phyloP scores from a whole-genome alignment of 306 rosid genomes.

The Rosa lucieae region DNA sequence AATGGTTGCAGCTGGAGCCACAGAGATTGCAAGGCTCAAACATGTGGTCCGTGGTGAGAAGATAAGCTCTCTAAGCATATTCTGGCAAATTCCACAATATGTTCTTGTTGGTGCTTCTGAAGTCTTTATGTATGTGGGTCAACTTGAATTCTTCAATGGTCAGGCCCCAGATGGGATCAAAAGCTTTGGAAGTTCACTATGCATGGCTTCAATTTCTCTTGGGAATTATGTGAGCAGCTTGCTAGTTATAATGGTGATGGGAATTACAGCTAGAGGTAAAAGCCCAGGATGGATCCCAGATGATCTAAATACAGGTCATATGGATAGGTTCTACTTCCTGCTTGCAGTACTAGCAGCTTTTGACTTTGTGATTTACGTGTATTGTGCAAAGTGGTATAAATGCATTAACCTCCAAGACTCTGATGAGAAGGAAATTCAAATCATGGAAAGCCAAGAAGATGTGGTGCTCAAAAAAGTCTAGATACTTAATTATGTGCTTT shows the following conservation, averaged over 20 bases:
- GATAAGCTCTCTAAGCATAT: slow-evolving; percentile 58
- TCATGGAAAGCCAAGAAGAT: not conserved
- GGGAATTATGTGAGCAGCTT: slow-evolving; percentile 65
- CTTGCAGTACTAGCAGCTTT: slow-evolving; percentile 50
- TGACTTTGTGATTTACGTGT: slow-evolving; percentile 51
- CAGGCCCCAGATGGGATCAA: slow-evolving; percentile 77
- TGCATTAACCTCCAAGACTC: slow-evolving; percentile 24
- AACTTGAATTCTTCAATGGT: slow-evolving; percentile 69
- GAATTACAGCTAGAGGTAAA: slow-evolving; percentile 40
- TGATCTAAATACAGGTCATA: slow-evolving; percentile 56
- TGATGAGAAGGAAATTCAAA: slow-evolving; percentile 5
- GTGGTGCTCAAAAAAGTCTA: not conserved
- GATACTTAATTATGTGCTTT: not conserved
- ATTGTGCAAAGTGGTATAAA: slow-evolving; percentile 56
- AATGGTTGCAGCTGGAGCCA: slow-evolving; percentile 66
- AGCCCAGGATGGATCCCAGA: slow-evolving; percentile 70
- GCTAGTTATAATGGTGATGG: slow-evolving; percentile 55
- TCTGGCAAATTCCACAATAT: slow-evolving; percentile 78
- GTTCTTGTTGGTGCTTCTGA: slow-evolving; percentile 69
- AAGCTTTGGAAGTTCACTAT: slow-evolving; percentile 73
- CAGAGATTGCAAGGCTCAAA: slow-evolving; percentile 54
- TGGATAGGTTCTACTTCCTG: slow-evolving; percentile 70
- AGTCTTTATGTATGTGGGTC: slow-evolving; percentile 73
- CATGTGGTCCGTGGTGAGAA: slow-evolving; percentile 29
- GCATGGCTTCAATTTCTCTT: slow-evolving; percentile 74